Conservation (phyloP, 345 rosid species). For the Mercurialis annua region DNA sequence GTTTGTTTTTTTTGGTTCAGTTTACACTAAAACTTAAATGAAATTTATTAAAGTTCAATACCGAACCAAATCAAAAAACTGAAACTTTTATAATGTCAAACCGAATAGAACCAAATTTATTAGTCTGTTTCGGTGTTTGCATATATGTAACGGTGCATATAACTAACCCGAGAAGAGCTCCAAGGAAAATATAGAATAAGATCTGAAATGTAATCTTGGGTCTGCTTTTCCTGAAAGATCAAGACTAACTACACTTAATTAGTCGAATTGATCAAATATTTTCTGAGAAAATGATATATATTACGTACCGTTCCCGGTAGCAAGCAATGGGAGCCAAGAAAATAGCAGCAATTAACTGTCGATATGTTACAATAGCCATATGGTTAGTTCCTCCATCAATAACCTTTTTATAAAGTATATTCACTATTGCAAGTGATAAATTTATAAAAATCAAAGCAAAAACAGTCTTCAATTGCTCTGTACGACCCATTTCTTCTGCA, state of each 20-base stretch:
- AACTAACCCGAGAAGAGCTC: conserved; percentile 31
- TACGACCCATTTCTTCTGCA: conserved; percentile 1
- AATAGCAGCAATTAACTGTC: conserved; percentile 13
- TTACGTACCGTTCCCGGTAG: conserved; percentile 24
- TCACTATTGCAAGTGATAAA: conserved; percentile 20
- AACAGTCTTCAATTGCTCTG: conserved; percentile 18
- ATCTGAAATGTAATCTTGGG: conserved; percentile 22
- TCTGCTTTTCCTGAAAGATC: conserved; percentile 27
- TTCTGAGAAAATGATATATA: too few species aligned
- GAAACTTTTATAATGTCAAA: too few species aligned
- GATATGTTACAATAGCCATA: conserved; percentile 27
- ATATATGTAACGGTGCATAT: too few species aligned
- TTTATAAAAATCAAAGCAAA: conserved; percentile 17
- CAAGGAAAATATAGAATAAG: conserved; percentile 26
- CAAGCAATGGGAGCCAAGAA: conserved; percentile 28
- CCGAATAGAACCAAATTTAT: too few species aligned
- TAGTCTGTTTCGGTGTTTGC: too few species aligned
- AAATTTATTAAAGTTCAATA: too few species aligned
- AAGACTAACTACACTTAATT: too few species aligned
- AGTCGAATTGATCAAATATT: too few species aligned
- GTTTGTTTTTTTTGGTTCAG: too few species aligned
- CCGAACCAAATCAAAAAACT: too few species aligned
- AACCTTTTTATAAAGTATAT: conserved; percentile 25
- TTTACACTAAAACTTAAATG: too few species aligned
- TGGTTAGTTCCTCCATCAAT: conserved; percentile 25